Base-by-base conservation (phyloP, 768 basidiomycete species). In the Boletus patriciae region DNA sequence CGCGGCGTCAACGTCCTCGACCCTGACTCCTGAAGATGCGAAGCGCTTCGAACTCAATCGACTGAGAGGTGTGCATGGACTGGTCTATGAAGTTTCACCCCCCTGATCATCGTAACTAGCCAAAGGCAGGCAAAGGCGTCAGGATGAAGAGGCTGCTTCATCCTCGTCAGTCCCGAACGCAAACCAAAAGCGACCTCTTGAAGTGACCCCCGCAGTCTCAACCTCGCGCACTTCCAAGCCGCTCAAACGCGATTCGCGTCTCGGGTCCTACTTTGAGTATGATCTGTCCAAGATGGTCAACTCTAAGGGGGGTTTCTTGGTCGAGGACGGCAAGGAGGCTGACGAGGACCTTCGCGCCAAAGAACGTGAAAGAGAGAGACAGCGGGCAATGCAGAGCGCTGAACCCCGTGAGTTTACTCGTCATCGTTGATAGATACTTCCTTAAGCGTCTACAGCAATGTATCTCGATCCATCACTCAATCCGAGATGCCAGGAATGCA, bases 201-300 rank as follows among this genome's bases (percentile, higher is more conserved):
- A 73, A 43, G 80, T 80, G 27, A 74, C 79, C 3, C 77, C 86
- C 41, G 81, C 83, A n/a, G 73, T 70, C 8, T 84, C 86, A 27
- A 80, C 76, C 13, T 85, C 85, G 18, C 83, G 87, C 2, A 88
- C 88, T 5, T 76, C 78, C 53, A 79, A 77, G 52, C 70, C 71
- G 2, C 74, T 93, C 52, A 83, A 83, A 66, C 83, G 88, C 8
- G 90, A 94, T 63, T 81, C 86, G 13, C 83, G 90, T 34, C 77
- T 94, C 12, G 96, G 93, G 27, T 91, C 84, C 46, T 98, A 98
- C 75, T 96, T 96, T 62, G 96, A 98, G 62, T 98, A 97, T 83
- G 95, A 98, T 71, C 73, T 98, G 15, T 90, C 90, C 13, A 98
- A 97, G 78, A 91, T 98, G 86, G 88, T 94, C 67, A 98, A 99